phyloP scores from a whole-genome alignment of 1,284 basidiomycete species.

The Termitomyces sp. region DNA sequence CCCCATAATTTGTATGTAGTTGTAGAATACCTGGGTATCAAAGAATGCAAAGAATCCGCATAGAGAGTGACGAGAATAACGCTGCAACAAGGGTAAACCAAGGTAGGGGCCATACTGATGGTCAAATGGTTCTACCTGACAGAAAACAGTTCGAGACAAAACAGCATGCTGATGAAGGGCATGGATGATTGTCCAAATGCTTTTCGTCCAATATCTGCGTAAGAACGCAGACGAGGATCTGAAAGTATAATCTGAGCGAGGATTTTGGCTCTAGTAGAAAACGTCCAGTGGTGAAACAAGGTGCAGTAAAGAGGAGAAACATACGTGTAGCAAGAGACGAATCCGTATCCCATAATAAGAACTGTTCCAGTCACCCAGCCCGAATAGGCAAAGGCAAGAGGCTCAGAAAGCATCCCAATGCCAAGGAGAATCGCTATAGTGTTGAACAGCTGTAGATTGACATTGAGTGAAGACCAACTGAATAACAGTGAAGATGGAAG shows the following conservation, averaged over 20 bases:
- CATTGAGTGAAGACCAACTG: neutral
- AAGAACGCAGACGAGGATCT: constrained; percentile 72
- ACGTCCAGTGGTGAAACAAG: neutral
- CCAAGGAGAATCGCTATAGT: constrained; percentile 83
- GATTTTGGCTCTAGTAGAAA: constrained; percentile 4
- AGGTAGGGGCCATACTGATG: neutral
- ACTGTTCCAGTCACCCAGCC: constrained; percentile 79
- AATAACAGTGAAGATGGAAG: neutral
- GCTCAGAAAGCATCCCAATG: constrained; percentile 87
- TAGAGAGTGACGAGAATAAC: constrained; percentile 84
- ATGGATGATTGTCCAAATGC: constrained; percentile 78
- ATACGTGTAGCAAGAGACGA: constrained; percentile 84
- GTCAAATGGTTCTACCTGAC: constrained; percentile 47
- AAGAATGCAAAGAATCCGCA: constrained; percentile 76
- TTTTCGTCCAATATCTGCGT: constrained; percentile 84
- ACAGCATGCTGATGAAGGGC: constrained; percentile 66
- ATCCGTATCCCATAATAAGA: constrained; percentile 75
- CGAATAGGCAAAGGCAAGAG: constrained; percentile 82
- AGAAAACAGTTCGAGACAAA: constrained; percentile 83
- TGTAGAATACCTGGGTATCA: constrained; percentile 64
- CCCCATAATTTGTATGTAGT: constrained; percentile 75
- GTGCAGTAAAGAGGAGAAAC: constrained; percentile 25
- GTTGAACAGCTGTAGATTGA: constrained; percentile 71
- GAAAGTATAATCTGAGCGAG: constrained; percentile 62
- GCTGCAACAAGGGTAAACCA: constrained; percentile 31